Base-by-base conservation (phyloP, 257 asterid species). In the Solanum ossicruentum region DNA sequence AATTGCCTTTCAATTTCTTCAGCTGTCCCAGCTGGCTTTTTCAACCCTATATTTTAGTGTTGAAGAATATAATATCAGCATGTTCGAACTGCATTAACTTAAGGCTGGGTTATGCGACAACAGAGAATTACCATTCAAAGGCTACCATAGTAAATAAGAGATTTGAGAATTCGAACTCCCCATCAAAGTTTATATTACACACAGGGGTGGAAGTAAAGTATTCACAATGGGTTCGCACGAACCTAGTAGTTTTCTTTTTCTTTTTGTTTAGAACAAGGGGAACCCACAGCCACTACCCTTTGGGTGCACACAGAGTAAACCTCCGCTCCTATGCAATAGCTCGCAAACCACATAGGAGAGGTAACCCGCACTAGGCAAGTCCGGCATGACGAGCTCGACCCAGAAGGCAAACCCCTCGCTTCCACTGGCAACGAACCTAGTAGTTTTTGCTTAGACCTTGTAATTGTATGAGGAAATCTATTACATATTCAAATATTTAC, bases 1-100 rank as follows among this genome's bases (percentile, higher is more conserved):
- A 97, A 97, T 79, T 91, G 94, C 75, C 85, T 92, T 90, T 94
- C 99, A 83, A 95, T 90, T 86, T 97, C 99, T 84, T 93, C 95
- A 36, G 97, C 97, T 67, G 96, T 89, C 89, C 99, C 99, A 15
- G 93, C 96, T n/a, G 99, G 99, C 89, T 97, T 95, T 93, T 97
- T 97, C 87, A 84, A 86, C 89, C 85, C 99, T 97, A 82, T 17
- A 84, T 15, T 86, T 81, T 69, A 69, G 54, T 82, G 86, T 80
- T 5, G 86, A 83, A 26, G 21, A 3, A 84, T 32, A 32, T 32
- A 32, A 32, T 32, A 32, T 26, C 77, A 81, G 45, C 49, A 49
- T 73, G 86, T 72, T 41, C 65, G 66, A 84, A 75, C 39, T 28
- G 65, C 84, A 75, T 54, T 43, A 45, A 72, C 80, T 72, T 57